Conservation (phyloP, 2,329 filamentous ascomycete genomes). For the Metarhizium humberi region DNA sequence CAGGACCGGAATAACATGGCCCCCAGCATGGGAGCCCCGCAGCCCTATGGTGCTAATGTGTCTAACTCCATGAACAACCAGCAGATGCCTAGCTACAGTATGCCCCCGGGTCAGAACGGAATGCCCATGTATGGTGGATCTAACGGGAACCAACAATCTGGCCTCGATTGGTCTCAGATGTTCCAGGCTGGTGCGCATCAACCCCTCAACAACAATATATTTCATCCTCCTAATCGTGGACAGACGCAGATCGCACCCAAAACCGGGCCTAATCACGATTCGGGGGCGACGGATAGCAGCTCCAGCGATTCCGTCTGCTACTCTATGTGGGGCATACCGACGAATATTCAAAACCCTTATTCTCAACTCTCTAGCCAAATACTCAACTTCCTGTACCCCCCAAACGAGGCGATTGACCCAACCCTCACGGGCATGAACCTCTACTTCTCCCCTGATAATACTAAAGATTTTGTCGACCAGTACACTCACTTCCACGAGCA, state of each 20-base stretch:
- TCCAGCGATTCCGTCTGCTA: slow-evolving; percentile 37
- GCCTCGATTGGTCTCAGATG: slow-evolving; percentile 70
- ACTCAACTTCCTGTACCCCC: slow-evolving; percentile 46
- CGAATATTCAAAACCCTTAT: slow-evolving; percentile 40
- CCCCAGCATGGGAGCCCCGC: slow-evolving; percentile 41
- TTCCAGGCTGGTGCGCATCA: slow-evolving; percentile 65
- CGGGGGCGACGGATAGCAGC: slow-evolving; percentile 38
- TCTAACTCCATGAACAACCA: slow-evolving; percentile 55
- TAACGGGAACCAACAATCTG: slow-evolving; percentile 50
- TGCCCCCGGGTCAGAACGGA: slow-evolving; percentile 53
- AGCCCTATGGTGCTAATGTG: slow-evolving; percentile 49
- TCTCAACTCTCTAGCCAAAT: slow-evolving; percentile 46
- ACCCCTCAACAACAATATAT: slow-evolving; percentile 50
- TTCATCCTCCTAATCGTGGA: slow-evolving; percentile 49
- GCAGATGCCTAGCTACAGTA: slow-evolving; percentile 55
- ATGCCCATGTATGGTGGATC: slow-evolving; percentile 54
- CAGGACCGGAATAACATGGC: slow-evolving; percentile 48
- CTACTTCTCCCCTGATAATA: slow-evolving; percentile 57
- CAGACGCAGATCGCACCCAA: slow-evolving; percentile 62
- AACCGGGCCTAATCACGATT: slow-evolving; percentile 50
- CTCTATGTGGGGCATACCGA: slow-evolving; percentile 39
- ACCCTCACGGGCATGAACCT: slow-evolving; percentile 47
- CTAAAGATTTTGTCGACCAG: slow-evolving; percentile 61
- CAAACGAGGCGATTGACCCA: slow-evolving; percentile 35
- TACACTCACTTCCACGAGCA: slow-evolving; percentile 67